Evolutionary conservation across 2,329 filamentous ascomycete species (phyloP), one percentile per base, ranked within the genome.

Genomic region (Cladophialophora exuberans): DNA sequence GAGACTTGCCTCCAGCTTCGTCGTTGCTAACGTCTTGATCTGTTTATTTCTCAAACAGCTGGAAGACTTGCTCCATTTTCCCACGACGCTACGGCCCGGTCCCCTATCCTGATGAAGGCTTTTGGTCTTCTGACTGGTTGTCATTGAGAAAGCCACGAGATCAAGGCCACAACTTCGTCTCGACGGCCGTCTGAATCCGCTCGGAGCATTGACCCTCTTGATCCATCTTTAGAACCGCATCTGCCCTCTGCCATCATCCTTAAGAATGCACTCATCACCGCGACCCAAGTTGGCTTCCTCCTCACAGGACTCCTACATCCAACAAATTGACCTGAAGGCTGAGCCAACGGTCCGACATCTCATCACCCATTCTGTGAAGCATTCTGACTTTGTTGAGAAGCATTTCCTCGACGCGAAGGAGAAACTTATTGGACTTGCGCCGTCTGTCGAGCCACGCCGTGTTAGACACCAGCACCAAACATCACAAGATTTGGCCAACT

Each of bases 1-100:
- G 25, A 55, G 28, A 58, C 42, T 54, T 52, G 47, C 48, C 58
- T 60, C 58, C 58, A 58, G 58, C 58, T 58, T 61, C 54, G 52
- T 30, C 44, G 48, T 57, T 35, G 53, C 46, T 59, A 41, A 48
- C 35, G 42, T 46, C 13, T 53, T 26, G 28, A 47, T 47, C 38
- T 52, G 36, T 48, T 57, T 31, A 17, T 42, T 70, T 71, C 64
- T 73, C 67, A 10, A 60, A 69, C 31, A 70, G 58, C 6, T 63
- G 67, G 5, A 72, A 51, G 2, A 74, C 49, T 36, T 70, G 44
- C 13, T 73, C 72, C 66, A 81, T 57, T 52, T 54, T 35, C 36
- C 42, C 31, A 52, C 54, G 55, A 43, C 57, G 62, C 60, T 59
- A 56, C 62, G 62, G 62, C 48, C 62, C 62, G 62, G 44, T 49